Base-by-base conservation (phyloP, 768 basidiomycete genomes). In the Chiua virens region DNA sequence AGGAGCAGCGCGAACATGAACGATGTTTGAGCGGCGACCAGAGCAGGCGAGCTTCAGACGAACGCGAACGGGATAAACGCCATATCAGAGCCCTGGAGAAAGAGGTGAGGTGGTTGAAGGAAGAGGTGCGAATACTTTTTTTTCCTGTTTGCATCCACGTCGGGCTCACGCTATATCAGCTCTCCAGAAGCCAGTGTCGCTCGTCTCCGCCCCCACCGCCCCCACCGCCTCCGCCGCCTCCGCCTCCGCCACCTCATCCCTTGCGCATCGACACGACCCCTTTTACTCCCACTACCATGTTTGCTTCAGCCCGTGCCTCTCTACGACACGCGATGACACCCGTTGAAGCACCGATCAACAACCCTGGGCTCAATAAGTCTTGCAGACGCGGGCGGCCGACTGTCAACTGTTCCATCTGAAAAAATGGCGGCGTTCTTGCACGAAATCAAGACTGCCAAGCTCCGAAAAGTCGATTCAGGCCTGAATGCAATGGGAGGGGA, bases 361-460 rank as follows among this genome's bases (percentile, higher is more conserved):
- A 62, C 10, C 75, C 68, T 6, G 57, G 68, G 14, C 49, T 49
- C 6, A 54, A 62, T 1, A 75, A 73, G 34, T 49, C 66, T 32
- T 71, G 61, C 47, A 79, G 80, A 46, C 66, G 77, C 14, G 85
- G 85, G 8, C 78, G 80, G 50, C 84, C 89, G 0, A 82, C 86
- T 0, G 74, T 90, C 11, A 86, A 85, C n/a, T n/a, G 75, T 92
- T 10, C 78, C 87, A 0, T 77, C 85, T 3, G 89, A 91, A 54
- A 87, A 91, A 65, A 89, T 92, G 86, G 86, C 85, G 0, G 87
- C 85, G 1, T 92, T 92, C 60, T 67, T 92, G 55, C 83, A 71
- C 7, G 89, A 92, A 65, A 83, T 92, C 77, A 91, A 89, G 74
- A 85, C 79, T 1, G 86, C 83, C 22, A 75, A 84, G 42, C 60